Evolutionary conservation across 2,329 filamentous ascomycete genomes (phyloP).

Genomic region (Ophiostoma quercus): DNA sequence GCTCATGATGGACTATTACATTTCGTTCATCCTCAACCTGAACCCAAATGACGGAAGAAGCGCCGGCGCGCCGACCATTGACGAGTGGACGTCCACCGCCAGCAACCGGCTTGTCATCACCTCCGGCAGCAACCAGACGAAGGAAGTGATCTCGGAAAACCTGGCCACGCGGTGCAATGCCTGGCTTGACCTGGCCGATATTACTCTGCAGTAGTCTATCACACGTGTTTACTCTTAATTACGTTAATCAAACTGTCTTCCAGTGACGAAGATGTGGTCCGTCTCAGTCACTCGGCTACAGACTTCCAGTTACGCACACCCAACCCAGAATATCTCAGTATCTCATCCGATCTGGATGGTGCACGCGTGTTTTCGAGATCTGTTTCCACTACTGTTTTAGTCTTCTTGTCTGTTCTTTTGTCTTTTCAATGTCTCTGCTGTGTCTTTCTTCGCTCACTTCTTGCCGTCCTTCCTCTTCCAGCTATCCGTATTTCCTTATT

Average conservation of each 20-base stretch:
- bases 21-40: not conserved
- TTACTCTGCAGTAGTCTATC: conserved; percentile 2
- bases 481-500: not conserved
- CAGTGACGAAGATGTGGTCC: not conserved
- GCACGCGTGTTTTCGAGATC: not conserved
- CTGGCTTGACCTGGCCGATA: not conserved
- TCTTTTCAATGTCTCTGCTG: not conserved
- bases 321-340: not conserved
- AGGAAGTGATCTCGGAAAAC: not conserved
- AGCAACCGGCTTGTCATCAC: not conserved
- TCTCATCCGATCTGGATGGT: not conserved
- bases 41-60: not conserved
- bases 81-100: not conserved
- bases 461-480: not conserved
- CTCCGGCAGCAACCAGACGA: not conserved
- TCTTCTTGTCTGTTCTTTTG: not conserved
- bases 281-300: not conserved
- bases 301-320: not conserved
- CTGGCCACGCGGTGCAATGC: not conserved
- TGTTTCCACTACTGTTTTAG: not conserved
- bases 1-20: conserved; percentile 2
- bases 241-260: not conserved
- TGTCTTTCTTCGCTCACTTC: not conserved
- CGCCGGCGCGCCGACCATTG: not conserved
- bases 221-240: not conserved